A percentile compares a stretch with the other conserved stretches of the same genome.
Evolutionary conservation across 1,284 basidiomycete species (phyloP).

Genomic region (Rhodotorula sp.): DNA sequence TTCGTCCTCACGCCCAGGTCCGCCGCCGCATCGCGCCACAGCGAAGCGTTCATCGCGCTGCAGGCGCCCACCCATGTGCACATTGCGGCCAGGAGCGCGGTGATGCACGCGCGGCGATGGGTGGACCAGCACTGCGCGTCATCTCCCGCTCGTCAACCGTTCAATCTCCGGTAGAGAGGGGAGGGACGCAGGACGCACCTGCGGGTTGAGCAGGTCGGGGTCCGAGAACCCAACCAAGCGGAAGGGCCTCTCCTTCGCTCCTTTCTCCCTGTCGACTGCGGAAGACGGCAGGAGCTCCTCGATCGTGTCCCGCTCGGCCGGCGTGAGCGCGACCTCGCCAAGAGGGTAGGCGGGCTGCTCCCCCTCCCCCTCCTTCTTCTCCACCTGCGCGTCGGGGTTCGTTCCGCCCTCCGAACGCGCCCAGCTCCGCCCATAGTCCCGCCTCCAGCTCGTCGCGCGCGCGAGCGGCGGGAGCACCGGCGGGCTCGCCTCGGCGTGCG

Average conservation of each 20-base stretch:
- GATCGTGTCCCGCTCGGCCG: not conserved
- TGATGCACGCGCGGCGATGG: not conserved
- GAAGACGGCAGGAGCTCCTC: not conserved
- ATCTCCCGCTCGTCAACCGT: not conserved
- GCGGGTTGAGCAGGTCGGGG: conserved; percentile 12
- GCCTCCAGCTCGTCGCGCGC: not conserved
- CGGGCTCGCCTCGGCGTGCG: no score
- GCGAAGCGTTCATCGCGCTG: not conserved
- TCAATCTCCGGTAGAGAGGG: not conserved
- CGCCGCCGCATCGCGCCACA: not conserved
- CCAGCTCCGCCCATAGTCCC: not conserved
- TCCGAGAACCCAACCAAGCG: conserved; percentile 4
- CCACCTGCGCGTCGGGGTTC: not conserved
- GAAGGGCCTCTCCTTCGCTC: not conserved
- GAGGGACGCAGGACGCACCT: not conserved
- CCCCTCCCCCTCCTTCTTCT: not conserved
- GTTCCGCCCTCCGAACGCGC: not conserved
- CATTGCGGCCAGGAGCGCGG: not conserved
- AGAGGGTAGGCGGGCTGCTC: not conserved
- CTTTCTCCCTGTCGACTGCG: not conserved
- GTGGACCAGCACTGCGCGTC: not conserved
- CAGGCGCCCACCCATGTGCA: conserved; percentile 12
- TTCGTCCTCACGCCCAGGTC: conserved; percentile 2
- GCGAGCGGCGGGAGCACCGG: not conserved
- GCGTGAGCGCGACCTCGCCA: no score